Conservation (phyloP, 176 grass and related monocot species). For the Miscanthus lutarioriparius region DNA sequence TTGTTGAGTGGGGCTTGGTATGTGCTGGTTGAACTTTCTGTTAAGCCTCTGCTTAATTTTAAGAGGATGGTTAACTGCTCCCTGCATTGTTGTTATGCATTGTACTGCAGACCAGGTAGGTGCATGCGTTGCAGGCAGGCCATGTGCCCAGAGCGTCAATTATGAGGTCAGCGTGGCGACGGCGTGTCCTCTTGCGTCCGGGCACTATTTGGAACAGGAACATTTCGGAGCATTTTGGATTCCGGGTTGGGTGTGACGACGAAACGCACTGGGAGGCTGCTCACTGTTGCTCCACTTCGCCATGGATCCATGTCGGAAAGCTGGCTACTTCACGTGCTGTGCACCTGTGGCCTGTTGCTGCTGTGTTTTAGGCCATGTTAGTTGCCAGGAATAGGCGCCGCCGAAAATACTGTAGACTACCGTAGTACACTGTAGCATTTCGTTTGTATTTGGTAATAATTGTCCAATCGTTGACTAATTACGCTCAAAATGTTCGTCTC, state of each 20-base stretch:
- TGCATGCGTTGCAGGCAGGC: neutral
- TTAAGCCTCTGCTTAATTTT: neutral
- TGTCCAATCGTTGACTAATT: too few relatives aligned
- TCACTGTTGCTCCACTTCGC: neutral
- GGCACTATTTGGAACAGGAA: conserved; percentile 7
- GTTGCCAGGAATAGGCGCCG: too few relatives aligned
- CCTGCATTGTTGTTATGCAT: neutral
- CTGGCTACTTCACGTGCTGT: neutral
- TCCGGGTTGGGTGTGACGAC: neutral
- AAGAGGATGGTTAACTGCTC: conserved; percentile 18
- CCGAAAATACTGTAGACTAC: too few relatives aligned
- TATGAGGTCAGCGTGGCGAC: conserved; percentile 7
- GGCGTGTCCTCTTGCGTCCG: conserved; percentile 6
- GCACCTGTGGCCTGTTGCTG: neutral
- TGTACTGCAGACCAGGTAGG: neutral
- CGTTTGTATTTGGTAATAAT: too few relatives aligned
- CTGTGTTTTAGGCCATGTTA: too few relatives aligned
- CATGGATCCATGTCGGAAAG: conserved; percentile 10
- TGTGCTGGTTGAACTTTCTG: neutral
- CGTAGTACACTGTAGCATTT: too few relatives aligned
- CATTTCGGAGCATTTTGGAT: neutral
- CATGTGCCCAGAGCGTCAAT: conserved; percentile 26
- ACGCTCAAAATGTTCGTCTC: too few relatives aligned
- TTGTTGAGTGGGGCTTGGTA: neutral
- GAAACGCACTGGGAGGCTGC: neutral